Evolutionary conservation across 2,329 filamentous ascomycete species (phyloP).

Genomic region (Arthrobotrys musiformis): DNA sequence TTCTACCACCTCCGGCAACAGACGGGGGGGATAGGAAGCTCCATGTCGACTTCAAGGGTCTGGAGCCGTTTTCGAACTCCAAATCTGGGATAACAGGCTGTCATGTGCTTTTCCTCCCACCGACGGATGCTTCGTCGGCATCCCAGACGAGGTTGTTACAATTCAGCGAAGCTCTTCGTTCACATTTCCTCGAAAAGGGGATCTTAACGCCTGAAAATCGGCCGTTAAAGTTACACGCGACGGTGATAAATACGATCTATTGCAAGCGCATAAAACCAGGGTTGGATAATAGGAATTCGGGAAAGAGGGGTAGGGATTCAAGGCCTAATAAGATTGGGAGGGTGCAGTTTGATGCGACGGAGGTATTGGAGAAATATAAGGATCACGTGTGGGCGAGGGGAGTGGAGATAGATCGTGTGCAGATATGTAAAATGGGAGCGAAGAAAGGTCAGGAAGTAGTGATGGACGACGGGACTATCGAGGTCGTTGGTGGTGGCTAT

Average conservation of each 20-base stretch:
- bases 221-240: conserved; percentile 84
- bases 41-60: conserved; percentile 31
- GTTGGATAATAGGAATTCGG: conserved; percentile 48
- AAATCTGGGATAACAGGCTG: conserved; percentile 61
- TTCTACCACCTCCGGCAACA: not conserved
- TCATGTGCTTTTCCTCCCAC: conserved; percentile 73
- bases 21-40: conserved; percentile 1
- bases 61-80: conserved; percentile 14
- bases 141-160: conserved; percentile 8
- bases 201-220: conserved; percentile 71
- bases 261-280: conserved; percentile 64
- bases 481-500: conserved; percentile 46
- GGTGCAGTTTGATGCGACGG: conserved; percentile 67
- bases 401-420: conserved; percentile 76
- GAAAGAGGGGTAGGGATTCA: conserved; percentile 57
- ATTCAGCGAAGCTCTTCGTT: conserved; percentile 71
- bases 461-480: conserved; percentile 37
- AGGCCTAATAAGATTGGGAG: conserved; percentile 62
- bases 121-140: conserved; percentile 65
- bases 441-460: conserved; percentile 63
- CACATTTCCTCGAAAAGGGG: conserved; percentile 68
- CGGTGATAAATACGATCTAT: conserved; percentile 86
- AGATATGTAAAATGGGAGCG: conserved; percentile 89
- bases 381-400: conserved; percentile 77
- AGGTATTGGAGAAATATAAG: conserved; percentile 70